Base-by-base conservation (phyloP, 2,329 filamentous ascomycete species). In the Metarhizium guizhouense region DNA sequence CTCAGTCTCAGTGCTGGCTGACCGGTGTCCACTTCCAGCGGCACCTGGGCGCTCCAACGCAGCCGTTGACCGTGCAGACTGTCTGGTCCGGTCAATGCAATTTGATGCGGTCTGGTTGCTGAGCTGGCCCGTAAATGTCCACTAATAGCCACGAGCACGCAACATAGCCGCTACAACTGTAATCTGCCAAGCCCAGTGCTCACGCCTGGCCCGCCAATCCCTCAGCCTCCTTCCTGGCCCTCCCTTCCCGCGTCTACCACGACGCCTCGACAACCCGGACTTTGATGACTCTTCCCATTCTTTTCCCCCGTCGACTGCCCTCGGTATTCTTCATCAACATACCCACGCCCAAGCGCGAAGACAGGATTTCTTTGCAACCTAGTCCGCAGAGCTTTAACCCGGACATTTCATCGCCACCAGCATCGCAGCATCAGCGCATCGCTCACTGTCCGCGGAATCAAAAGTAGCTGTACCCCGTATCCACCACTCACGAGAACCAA, bases 151-250 rank as follows among this genome's bases (percentile, higher is more conserved):
- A 34, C 32, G 32, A 11, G 32, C 32, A 34, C 32, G 32, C 32
- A 34, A 11, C 32, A 34, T 11, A 34, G 10, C 32, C 32, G 32
- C 32, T 34, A 11, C 7, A 34, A 34, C 32, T 34, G 32, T 34
- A 7, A 34, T 34, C 32, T 34, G 32, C 32, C 32, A 7, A 34
- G 32, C 32, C 32, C 16, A 16, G 42, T 45, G 42, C 42, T 45
- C n/a, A 38, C 52, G 52, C 42, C 52, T 25, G 25, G 25, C 25
- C 25, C 25, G 43, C 52, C 52, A 54, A 49, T 49, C 52, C 45
- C n/a, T 40, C n/a, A 45, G 42, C 42, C 42, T 45, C 18, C 18
- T 45, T 45, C 18, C 42, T 45, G 42, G 18, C 42, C 16, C 6
- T 25, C n/a, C 7, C n/a, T 7, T 45, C 18, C 42, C 6, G 4